Evolutionary conservation across 2,329 filamentous ascomycete species (phyloP).

Genomic region (Plectosphaerella sp.): DNA sequence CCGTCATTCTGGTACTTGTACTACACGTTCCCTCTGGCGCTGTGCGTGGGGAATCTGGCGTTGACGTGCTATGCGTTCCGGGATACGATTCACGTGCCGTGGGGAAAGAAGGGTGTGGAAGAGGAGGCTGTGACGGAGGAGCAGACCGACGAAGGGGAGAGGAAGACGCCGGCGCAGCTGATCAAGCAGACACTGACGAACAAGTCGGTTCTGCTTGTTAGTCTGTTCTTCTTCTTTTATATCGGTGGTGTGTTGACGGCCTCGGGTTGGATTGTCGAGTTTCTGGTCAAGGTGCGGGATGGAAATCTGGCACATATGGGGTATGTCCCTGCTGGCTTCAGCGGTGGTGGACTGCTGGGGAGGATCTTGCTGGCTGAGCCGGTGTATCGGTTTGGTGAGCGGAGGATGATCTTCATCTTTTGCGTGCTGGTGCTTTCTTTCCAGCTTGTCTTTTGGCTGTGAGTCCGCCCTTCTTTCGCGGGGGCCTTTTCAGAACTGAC

Average conservation of each 20-base stretch:
- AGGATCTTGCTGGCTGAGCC: conserved; percentile 54
- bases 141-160: background rate
- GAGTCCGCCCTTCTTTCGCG: conserved; percentile 11
- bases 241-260: conserved; percentile 53
- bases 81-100: conserved; percentile 32
- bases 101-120: background rate
- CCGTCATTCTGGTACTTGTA: conserved; percentile 47
- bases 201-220: conserved; percentile 52
- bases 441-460: conserved; percentile 59
- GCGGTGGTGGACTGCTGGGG: conserved; percentile 52
- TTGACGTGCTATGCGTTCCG: conserved; percentile 44
- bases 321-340: conserved; percentile 58
- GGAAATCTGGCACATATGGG: conserved; percentile 54
- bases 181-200: conserved; percentile 39
- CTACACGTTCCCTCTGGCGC: conserved; percentile 49
- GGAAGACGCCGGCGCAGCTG: conserved; percentile 31
- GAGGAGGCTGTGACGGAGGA: background rate
- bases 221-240: conserved; percentile 61
- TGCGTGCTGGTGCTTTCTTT: conserved; percentile 44
- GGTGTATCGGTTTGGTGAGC: conserved; percentile 53
- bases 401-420: conserved; percentile 53
- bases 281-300: conserved; percentile 54
- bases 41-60: conserved; percentile 45
- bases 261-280: conserved; percentile 61
- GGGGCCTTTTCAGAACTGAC: background rate